These are phyloP conservation scores for Zymoseptoria ardabiliae DNA, from an alignment of 2,329 filamentous ascomycete species.

Conservation along the genomic window DNA sequence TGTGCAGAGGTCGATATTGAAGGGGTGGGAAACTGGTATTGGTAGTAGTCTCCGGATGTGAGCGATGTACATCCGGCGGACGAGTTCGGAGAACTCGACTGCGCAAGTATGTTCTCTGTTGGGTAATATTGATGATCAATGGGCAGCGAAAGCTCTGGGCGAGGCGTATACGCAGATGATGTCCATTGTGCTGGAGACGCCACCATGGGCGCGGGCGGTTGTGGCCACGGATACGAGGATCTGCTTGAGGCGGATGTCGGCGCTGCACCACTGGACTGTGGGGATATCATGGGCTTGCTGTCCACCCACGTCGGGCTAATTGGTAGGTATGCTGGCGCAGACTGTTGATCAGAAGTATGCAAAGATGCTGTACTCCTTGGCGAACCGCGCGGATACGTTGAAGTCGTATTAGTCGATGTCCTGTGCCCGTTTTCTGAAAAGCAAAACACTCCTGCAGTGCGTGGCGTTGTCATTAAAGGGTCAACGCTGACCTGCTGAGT, in stretches of 20 bases:
- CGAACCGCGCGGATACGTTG: neutral
- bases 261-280: neutral
- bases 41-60: conserved; percentile 20
- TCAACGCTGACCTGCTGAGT: neutral
- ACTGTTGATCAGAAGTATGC: neutral
- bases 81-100: neutral
- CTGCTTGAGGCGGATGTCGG: conserved; percentile 6
- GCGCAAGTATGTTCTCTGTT: neutral
- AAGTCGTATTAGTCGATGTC: neutral
- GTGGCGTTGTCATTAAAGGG: neutral
- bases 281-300: neutral
- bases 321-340: neutral
- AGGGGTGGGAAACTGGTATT: conserved; percentile 17
- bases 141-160: conserved; percentile 16
- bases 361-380: neutral
- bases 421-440: neutral
- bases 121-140: conserved; percentile 11
- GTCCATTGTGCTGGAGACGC: conserved; percentile 9
- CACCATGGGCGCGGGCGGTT: conserved; percentile 6
- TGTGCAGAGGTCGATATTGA: conserved; percentile 18
- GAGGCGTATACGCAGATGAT: conserved; percentile 13
- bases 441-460: neutral
- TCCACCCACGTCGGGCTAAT: conserved; percentile 1
- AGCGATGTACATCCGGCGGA: neutral
- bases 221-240: conserved; percentile 5